A percentile compares a stretch with the other conserved stretches of the same genome.
Conservation (phyloP, 2,329 filamentous ascomycete species). For the Penicillium concentricum region DNA sequence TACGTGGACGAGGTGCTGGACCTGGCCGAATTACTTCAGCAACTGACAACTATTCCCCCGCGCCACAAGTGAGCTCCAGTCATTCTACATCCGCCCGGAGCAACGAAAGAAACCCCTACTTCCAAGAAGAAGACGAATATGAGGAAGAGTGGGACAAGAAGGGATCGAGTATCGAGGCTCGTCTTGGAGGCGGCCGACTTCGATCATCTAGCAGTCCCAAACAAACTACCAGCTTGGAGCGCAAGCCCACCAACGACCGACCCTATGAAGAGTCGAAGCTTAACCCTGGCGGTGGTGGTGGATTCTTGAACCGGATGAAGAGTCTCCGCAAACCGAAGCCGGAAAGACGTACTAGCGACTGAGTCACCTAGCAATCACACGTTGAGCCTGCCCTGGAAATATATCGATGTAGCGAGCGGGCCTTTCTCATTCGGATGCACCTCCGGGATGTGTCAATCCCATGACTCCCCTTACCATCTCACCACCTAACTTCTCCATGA, state of each 20-base stretch:
- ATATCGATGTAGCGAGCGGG: not conserved
- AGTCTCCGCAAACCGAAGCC: conserved; percentile 63
- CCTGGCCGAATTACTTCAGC: conserved; percentile 60
- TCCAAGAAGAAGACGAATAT: conserved; percentile 78
- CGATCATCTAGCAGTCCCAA: conserved; percentile 61
- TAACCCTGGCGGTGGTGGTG: conserved; percentile 54
- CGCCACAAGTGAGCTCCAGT: conserved; percentile 29
- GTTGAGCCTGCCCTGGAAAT: not conserved
- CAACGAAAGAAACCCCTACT: conserved; percentile 73
- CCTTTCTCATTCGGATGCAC: not conserved
- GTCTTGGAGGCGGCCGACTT: conserved; percentile 32
- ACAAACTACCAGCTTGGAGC: conserved; percentile 55
- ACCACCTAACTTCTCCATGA: not conserved
- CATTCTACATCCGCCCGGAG: conserved; percentile 34
- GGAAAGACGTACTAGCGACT: conserved; percentile 38
- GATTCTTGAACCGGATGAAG: conserved; percentile 77
- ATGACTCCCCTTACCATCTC: not conserved
- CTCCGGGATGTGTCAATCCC: not conserved
- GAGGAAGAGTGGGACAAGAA: conserved; percentile 66
- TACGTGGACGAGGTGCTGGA: conserved; percentile 66
- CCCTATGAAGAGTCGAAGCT: conserved; percentile 41
- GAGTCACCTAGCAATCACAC: not conserved
- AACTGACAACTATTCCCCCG: conserved; percentile 39
- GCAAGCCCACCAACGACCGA: conserved; percentile 62
- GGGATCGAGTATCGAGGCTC: conserved; percentile 55